Base-by-base conservation (phyloP, 805 yeast genomes). In the Brettanomyces custersianus region DNA sequence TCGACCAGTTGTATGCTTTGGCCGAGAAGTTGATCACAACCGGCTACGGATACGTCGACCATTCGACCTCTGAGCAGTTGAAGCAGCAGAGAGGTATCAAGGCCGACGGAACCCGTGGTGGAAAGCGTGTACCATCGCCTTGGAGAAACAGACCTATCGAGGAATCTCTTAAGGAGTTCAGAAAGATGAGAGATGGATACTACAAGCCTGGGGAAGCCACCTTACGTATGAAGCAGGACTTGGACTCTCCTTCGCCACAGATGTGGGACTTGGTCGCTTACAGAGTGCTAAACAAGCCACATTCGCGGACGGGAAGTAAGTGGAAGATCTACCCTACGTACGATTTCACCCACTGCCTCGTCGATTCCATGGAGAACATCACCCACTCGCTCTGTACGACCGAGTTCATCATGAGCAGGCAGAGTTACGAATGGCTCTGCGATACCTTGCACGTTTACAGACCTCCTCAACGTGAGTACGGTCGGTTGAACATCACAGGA, bases 211-310 rank as follows among this genome's bases (percentile, higher is more conserved):
- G 97, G 46, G 84, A 85, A 60, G 97, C 95, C 21, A 86, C 87
- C 9, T 70, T 92, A 55, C 80, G 99, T 65, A 92, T 92, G 97
- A 90, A 90, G 59, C 96, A 86, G 68, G 95, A 92, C 53, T 65
- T 92, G 44, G 55, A 60, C 7, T 82, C 92, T 13, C 95, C 96
- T 44, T 83, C 85, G 44, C 99, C 99, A 13, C 98, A 92, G 65
- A 92, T 92, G 98, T 92, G 99, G 99, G 99, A 92, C 63, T 71
- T 92, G 45, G 92, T 92, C 43, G 98, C 98, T 10, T 92, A 92
- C 65, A 76, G 99, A 59, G 95, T 92, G 3, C 68, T 92, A 49
- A 72, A 90, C 49, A 87, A 95, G 11, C 75, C 87, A 23, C 98
- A 92, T 62, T 94, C 90, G 62, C 80, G 97, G 64, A 92, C 98